Evolutionary conservation across 2,329 filamentous ascomycete species (phyloP), one percentile per base, ranked within the genome.

Genomic region (Lasiodiplodia citricola): DNA sequence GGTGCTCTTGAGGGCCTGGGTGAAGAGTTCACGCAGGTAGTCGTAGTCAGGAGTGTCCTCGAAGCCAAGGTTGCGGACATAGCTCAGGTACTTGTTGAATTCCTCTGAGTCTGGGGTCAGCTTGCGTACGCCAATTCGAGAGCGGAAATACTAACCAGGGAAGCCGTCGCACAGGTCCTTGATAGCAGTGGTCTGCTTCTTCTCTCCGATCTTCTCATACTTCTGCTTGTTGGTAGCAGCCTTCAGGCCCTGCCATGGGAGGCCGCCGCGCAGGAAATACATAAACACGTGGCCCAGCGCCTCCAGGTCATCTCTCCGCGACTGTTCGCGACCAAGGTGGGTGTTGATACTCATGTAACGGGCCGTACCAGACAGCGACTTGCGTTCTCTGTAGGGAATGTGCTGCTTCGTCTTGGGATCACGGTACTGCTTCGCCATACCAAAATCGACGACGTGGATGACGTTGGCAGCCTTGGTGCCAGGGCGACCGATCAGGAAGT

Each of bases 301-400:
- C 83, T 99, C 96, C 70, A 99, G 86, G 80, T 99, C 96, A 80
- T 99, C 96, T 82, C 96, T 88, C 78, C 96, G 90, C 69, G 95
- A 98, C 81, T 99, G 96, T 80, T 99, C 96, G 70, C 96, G 90
- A 66, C 96, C 96, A 73, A 98, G 83, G 86, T 99, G 96, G 68
- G 96, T 99, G 83, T 99, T 99, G 88, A 99, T 98, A 84, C 93
- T 97, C 96, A 98, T 98, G 83, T 99, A 99, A 79, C 96, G 89
- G 71, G 96, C 96, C 69, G 96, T 99, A 71, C 96, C 96, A 4
- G 95, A 98, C 70, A 99, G 85, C 5, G 95, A 97, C 83, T 99
- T 99, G 76, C 96, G 90, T 84, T 98, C 96, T 76, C 96, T 89
- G 81, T 98, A 98, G 14, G 96, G 94, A 74, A 98, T 98, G 83